phyloP scores from a whole-genome alignment of 176 grass and related monocot genomes.

The Poa pratensis region DNA sequence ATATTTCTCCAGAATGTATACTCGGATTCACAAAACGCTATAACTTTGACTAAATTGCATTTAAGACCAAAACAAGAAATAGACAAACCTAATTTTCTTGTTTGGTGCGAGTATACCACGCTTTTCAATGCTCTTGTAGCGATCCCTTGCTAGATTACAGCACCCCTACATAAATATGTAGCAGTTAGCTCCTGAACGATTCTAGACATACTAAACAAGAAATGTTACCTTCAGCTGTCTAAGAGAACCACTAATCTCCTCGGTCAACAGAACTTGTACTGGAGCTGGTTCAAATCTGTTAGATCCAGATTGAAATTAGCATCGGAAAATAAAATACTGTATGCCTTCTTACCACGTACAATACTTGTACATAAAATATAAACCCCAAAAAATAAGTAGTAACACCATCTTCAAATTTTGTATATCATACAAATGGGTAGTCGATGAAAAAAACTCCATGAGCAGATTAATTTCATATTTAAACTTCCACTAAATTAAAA shows the following conservation, averaged over 20 bases:
- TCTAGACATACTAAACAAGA: neutral
- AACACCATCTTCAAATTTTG: neutral
- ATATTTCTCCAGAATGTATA: neutral
- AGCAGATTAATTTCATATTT: constrained; percentile 9
- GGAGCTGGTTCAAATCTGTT: constrained; percentile 94
- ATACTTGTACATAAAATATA: neutral
- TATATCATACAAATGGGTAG: neutral
- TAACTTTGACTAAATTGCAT: neutral
- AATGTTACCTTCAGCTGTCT: constrained; percentile 83
- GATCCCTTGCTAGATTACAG: constrained; percentile 59
- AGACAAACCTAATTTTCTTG: constrained; percentile 50
- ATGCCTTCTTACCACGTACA: neutral
- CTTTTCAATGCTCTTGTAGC: constrained; percentile 66
- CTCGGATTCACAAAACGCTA: neutral
- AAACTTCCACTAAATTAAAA: neutral
- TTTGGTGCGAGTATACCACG: constrained; percentile 62
- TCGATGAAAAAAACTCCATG: neutral
- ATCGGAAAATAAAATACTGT: neutral
- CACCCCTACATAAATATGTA: constrained; percentile 41
- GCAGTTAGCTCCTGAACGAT: constrained; percentile 23
- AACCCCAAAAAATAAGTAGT: neutral
- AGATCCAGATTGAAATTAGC: constrained; percentile 26
- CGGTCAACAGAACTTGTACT: constrained; percentile 90
- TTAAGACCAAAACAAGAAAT: neutral
- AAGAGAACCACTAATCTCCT: constrained; percentile 97